Percentiles rank a stretch among this genome's conserved stretches.
These are phyloP conservation scores for Sugiyamaella sp. DNA, from an alignment of 1,139 yeast species.

Conservation along the genomic window DNA sequence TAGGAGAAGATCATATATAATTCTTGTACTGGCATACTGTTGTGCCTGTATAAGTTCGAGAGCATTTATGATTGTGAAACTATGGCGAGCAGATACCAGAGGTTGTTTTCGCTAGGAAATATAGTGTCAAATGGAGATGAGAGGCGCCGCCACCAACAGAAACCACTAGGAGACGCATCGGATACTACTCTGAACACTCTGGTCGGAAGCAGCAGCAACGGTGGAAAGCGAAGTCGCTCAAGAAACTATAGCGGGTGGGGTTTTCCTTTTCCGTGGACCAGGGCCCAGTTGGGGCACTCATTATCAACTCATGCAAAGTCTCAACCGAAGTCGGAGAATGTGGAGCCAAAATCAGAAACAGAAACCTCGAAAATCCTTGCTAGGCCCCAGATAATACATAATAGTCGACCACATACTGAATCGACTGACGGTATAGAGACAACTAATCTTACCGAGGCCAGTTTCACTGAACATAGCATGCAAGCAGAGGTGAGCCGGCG, in stretches of 20 bases:
- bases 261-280: conserved; percentile 3
- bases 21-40: no score
- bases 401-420: neutral
- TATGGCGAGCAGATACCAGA: conserved; percentile 12
- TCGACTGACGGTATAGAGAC: neutral
- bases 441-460: conserved; percentile 1
- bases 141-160: neutral
- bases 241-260: conserved; percentile 10
- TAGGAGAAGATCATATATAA: no score
- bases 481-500: conserved; percentile 18
- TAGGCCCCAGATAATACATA: neutral
- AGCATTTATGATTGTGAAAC: neutral
- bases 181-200: conserved; percentile 4
- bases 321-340: neutral
- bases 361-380: neutral
- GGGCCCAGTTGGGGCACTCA: neutral
- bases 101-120: conserved; percentile 14
- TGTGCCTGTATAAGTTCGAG: neutral
- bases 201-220: neutral
- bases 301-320: neutral
- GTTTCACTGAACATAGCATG: conserved; percentile 5
- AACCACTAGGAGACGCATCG: conserved; percentile 6
- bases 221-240: neutral
- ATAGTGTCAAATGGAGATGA: neutral
- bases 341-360: neutral